phyloP scores from a whole-genome alignment of 73 alveolate genomes.

The Tetrahymena elliotti region DNA sequence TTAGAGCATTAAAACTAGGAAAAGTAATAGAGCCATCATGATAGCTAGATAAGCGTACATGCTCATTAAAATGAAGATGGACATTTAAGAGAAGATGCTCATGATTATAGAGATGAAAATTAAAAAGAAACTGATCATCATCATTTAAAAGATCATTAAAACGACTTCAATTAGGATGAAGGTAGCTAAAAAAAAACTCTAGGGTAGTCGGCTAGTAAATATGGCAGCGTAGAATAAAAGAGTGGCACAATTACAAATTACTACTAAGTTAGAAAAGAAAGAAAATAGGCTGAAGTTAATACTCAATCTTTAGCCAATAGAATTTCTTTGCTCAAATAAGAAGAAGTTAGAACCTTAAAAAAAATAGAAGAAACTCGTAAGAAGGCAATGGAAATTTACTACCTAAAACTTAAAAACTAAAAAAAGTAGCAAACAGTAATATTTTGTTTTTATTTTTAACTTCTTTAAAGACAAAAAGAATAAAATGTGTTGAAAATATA shows the following conservation, averaged over 20 bases:
- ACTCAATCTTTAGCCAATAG: slow-evolving; percentile 63
- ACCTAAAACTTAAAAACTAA: slow-evolving; percentile 37
- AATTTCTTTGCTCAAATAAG: slow-evolving; percentile 53
- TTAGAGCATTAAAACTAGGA: background rate
- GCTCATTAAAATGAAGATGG: background rate
- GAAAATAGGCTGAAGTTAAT: slow-evolving; percentile 61
- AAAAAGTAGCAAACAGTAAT: slow-evolving; percentile 34
- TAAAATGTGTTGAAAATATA: no score
- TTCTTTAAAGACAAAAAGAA: no score
- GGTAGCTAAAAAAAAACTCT: background rate
- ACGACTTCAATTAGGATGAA: background rate
- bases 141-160: background rate
- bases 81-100: background rate
- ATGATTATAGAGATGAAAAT: background rate
- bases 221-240: background rate
- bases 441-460: background rate
- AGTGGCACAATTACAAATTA: background rate
- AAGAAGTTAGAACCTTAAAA: slow-evolving; percentile 48
- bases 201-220: background rate
- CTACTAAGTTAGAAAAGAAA: slow-evolving; percentile 21
- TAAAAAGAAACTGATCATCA: background rate
- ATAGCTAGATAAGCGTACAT: background rate
- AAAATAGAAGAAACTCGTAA: slow-evolving; percentile 62
- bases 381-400: slow-evolving; percentile 55
- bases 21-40: background rate